Percentiles rank a stretch among this genome's conserved stretches.
Evolutionary conservation across 2,329 filamentous ascomycete species (phyloP).

Genomic region (Alternaria solani): DNA sequence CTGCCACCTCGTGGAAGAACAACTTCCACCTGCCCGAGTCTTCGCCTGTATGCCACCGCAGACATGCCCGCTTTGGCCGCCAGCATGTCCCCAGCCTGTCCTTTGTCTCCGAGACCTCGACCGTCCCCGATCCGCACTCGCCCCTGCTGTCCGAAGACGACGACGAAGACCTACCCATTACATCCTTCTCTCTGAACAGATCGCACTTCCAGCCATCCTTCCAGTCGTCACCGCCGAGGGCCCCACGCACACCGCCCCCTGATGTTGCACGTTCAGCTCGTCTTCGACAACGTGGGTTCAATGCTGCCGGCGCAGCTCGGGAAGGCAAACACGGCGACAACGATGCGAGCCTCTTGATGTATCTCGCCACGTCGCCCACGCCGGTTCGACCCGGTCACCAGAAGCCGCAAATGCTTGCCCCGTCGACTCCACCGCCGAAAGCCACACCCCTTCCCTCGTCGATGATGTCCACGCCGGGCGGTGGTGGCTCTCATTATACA

Average conservation of each 20-base stretch:
- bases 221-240: constrained; percentile 64
- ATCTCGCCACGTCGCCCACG: constrained; percentile 89
- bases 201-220: constrained; percentile 73
- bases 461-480: constrained; percentile 87
- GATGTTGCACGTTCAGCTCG: constrained; percentile 52
- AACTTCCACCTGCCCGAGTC: constrained; percentile 81
- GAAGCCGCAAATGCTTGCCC: constrained; percentile 58
- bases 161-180: constrained; percentile 78
- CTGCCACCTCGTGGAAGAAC: constrained; percentile 74
- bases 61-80: constrained; percentile 74
- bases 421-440: constrained; percentile 64
- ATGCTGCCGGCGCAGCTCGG: constrained; percentile 50
- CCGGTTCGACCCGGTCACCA: constrained; percentile 68
- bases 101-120: constrained; percentile 77
- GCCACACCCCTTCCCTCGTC: constrained; percentile 74
- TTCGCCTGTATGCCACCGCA: constrained; percentile 81
- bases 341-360: constrained; percentile 84
- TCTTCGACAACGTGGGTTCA: constrained; percentile 51
- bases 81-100: constrained; percentile 77
- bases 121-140: constrained; percentile 68
- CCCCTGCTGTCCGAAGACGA: constrained; percentile 77
- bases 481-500: constrained; percentile 64
- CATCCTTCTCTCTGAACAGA: constrained; percentile 70
- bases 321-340: constrained; percentile 74
- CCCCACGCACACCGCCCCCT: constrained; percentile 53